A percentile compares a stretch with the other conserved stretches of the same genome.
These are phyloP conservation scores for Nicotiana benthamiana DNA, from an alignment of 257 asterid genomes.

Conservation along the genomic window DNA sequence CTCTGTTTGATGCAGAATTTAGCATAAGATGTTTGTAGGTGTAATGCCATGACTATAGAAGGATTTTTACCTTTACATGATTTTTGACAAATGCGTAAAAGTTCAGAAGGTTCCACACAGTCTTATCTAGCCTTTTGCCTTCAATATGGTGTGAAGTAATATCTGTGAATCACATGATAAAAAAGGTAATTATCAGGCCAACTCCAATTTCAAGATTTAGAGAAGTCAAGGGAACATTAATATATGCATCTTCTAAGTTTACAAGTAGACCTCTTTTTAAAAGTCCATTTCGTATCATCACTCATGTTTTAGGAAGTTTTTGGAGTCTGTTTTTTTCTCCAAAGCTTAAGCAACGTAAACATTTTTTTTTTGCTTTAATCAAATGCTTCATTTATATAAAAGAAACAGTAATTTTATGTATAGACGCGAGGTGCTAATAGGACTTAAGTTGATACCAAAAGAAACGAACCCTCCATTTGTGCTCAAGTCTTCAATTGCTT, in stretches of 20 bases:
- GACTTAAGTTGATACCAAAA: slow-evolving; percentile 46
- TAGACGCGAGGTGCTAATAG: neutral
- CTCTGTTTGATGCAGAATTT: slow-evolving; percentile 42
- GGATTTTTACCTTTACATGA: slow-evolving; percentile 67
- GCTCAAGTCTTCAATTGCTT: slow-evolving; percentile 70
- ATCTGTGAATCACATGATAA: slow-evolving; percentile 36
- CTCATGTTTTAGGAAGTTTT: neutral
- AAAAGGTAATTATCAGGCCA: neutral
- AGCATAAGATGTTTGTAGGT: slow-evolving; percentile 9
- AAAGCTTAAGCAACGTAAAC: neutral
- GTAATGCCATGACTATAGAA: slow-evolving; percentile 15
- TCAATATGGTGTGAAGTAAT: slow-evolving; percentile 56
- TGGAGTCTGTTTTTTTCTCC: neutral
- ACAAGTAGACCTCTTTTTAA: neutral
- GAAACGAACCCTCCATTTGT: slow-evolving; percentile 85
- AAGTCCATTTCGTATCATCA: neutral
- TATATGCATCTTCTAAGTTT: neutral
- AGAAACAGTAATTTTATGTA: neutral
- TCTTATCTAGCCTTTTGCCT: slow-evolving; percentile 78
- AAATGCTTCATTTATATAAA: neutral
- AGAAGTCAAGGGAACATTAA: neutral
- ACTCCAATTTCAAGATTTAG: neutral
- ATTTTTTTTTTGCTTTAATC: neutral
- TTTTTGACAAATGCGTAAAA: slow-evolving; percentile 63
- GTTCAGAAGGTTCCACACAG: slow-evolving; percentile 85